Base-by-base conservation (phyloP, 495 filamentous ascomycete species). In the Entonaema liquescens region DNA sequence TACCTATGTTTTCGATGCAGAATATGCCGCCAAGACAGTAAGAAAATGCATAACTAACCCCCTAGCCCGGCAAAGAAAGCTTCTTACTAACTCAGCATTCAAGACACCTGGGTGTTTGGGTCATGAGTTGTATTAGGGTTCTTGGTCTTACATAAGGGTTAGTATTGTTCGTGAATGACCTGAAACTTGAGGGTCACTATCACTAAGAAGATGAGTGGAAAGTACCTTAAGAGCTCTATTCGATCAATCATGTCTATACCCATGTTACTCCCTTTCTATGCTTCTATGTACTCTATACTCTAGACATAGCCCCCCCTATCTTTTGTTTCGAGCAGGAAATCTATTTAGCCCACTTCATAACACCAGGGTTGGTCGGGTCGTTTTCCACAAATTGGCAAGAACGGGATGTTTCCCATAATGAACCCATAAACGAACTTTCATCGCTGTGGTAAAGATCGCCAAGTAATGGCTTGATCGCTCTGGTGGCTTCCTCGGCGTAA, bases 401-500 rank as follows among this genome's bases (percentile, higher is more conserved):
- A 17, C 33, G 40, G 9, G 66, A 75, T 3, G 65, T 67, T 19
- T 69, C 65, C 72, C 72, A 75, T 2, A 75, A 57, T 4, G 19
- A 29, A 6, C 40, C 57, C 61, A 68, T 62, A 21, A 72, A 75
- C 0, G 69, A 72, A 6, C 57, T 47, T 4, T 75, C 72, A 65
- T 85, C 76, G 62, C 80, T 74, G 58, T 84, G 82, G 75, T 90
- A 89, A 71, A 86, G 82, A 26, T 85, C 76, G 49, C 88, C 88
- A 59, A 90, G 84, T 60, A 89, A 80, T 1, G 84, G 83, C 76
- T 86, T 85, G 69, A 90, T 88, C 47, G 87, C 87, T 52, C 83
- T 77, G 17, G 86, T 88, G 31, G 88, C 88, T 77, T 89, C 86
- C 65, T 89, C 88, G 40, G 88, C 87, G 65, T 89, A 76, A 77